A percentile compares a stretch with the other conserved stretches of the same genome.
Conservation (phyloP, 129 eudicot genomes). For the Ambrosia trifida region DNA sequence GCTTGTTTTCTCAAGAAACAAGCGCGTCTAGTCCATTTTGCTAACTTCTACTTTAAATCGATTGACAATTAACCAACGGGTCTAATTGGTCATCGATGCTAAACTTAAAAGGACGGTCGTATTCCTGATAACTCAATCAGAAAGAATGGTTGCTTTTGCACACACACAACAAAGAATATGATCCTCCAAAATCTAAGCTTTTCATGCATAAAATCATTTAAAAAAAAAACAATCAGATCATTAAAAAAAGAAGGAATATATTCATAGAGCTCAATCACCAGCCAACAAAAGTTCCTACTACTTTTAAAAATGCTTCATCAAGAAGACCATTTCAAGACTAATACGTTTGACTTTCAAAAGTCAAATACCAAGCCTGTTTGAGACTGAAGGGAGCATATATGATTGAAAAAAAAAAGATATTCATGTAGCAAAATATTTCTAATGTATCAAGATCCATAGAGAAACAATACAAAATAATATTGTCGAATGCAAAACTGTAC, state of each 20-base stretch:
- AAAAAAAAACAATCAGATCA: conserved; percentile 5
- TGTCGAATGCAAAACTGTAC: conserved; percentile 33
- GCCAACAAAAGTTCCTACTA: conserved; percentile 19
- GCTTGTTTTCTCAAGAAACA: background rate
- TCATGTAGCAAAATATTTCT: conserved; percentile 25
- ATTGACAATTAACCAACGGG: background rate
- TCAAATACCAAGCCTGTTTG: conserved; percentile 9
- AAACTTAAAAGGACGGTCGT: background rate
- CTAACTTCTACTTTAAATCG: background rate
- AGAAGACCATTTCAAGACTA: conserved; percentile 19
- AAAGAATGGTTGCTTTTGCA: conserved; percentile 26
- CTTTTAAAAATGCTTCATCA: conserved; percentile 31
- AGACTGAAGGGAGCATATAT: background rate
- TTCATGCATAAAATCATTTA: conserved; percentile 9
- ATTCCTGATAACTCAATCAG: background rate
- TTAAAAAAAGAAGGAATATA: conserved; percentile 28
- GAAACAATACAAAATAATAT: conserved; percentile 21
- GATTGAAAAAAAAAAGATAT: background rate
- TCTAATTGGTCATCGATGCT: background rate
- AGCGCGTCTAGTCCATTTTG: background rate
- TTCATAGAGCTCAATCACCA: conserved; percentile 30
- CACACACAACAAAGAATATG: conserved; percentile 18
- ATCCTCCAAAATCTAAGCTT: conserved; percentile 34
- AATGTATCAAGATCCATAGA: conserved; percentile 30
- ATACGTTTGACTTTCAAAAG: background rate